Percentiles rank a stretch among this genome's conserved stretches.
phyloP scores from a whole-genome alignment of 2,329 filamentous ascomycete genomes.

The Paracorniculantispora psalliotae region DNA sequence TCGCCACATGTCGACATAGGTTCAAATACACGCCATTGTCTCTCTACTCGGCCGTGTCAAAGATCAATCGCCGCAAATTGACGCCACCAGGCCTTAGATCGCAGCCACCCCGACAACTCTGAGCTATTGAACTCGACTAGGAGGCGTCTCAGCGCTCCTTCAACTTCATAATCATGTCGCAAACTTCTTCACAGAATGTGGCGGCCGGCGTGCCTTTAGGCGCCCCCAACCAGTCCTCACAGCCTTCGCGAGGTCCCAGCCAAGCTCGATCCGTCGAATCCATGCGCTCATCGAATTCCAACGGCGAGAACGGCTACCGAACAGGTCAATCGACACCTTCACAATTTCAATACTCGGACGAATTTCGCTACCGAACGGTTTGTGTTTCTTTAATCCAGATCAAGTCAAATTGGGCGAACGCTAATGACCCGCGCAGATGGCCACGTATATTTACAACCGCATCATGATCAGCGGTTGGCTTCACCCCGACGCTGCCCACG shows the following conservation, averaged over 20 bases:
- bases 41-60: neutral
- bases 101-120: neutral
- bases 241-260: neutral
- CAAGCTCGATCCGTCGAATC: neutral
- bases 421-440: conserved; percentile 22
- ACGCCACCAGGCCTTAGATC: neutral
- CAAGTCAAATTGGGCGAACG: neutral
- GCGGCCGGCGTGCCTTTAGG: neutral
- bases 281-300: neutral
- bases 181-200: neutral
- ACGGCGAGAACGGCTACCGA: neutral
- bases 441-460: conserved; percentile 26
- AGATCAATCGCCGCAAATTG: neutral
- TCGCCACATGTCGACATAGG: neutral
- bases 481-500: conserved; percentile 14
- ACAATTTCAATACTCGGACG: conserved; percentile 22
- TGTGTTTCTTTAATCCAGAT: conserved; percentile 1
- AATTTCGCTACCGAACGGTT: conserved; percentile 28
- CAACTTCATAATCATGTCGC: neutral
- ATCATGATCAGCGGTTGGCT: conserved; percentile 27
- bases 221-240: neutral
- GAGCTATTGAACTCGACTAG: neutral
- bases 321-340: neutral
- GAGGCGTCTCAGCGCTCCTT: neutral
- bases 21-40: neutral